These are phyloP conservation scores for Protoeuglena noctilucae DNA, from an alignment of 139 green algal genomes.

Conservation along the genomic window DNA sequence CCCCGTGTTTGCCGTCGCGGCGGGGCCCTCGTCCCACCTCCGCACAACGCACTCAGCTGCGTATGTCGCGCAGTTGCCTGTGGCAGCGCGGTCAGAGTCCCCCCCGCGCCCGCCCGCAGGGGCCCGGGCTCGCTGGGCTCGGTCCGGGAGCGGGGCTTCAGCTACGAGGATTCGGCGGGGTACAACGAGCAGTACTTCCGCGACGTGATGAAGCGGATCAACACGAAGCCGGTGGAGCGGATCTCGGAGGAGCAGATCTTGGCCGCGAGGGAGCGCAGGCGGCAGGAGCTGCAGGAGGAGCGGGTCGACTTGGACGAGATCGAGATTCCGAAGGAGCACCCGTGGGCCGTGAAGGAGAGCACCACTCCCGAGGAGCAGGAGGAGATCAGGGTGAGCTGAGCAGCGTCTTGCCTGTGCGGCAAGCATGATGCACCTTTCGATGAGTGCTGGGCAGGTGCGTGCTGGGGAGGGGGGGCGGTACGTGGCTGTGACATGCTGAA, in stretches of 20 bases:
- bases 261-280: conserved; percentile 35
- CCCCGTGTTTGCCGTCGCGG: too few relatives aligned
- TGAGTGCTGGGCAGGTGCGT: too few relatives aligned
- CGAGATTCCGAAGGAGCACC: conserved; percentile 65
- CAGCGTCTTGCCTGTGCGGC: too few relatives aligned
- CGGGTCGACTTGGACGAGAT: conserved; percentile 38
- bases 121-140: conserved; percentile 3
- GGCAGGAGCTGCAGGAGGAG: conserved; percentile 20
- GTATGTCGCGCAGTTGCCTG: conserved; percentile 3
- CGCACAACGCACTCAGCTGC: background rate
- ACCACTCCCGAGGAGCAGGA: too few relatives aligned
- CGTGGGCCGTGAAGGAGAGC: conserved; percentile 51
- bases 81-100: conserved; percentile 1
- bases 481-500: too few relatives aligned
- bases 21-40: background rate
- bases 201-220: conserved; percentile 42
- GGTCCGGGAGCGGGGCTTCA: conserved; percentile 2
- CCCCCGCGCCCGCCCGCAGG: conserved; percentile 2
- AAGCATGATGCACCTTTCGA: too few relatives aligned
- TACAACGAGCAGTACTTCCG: conserved; percentile 7
- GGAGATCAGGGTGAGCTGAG: too few relatives aligned
- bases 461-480: too few relatives aligned
- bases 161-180: background rate
- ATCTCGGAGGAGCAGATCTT: conserved; percentile 41
- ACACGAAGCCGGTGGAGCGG: conserved; percentile 39